Conservation (phyloP, 495 filamentous ascomycete genomes). For the Letharia columbiana region DNA sequence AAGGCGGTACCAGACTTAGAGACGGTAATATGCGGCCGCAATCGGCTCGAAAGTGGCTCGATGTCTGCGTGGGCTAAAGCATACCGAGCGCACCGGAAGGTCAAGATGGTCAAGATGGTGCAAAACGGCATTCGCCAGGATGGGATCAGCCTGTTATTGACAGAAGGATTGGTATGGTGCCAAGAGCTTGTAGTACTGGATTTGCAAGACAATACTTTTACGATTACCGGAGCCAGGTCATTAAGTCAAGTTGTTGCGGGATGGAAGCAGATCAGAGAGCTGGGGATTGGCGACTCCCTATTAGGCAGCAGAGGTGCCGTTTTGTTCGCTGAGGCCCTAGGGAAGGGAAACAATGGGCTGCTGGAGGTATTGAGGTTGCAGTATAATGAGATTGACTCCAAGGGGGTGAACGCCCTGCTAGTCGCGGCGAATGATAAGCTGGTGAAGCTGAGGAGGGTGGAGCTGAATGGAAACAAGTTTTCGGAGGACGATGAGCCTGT, state of each 20-base stretch:
- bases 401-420: constrained; percentile 60
- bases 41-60: constrained; percentile 86
- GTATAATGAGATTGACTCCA: constrained; percentile 84
- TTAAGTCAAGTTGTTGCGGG: constrained; percentile 61
- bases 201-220: constrained; percentile 97
- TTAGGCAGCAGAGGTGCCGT: constrained; percentile 71
- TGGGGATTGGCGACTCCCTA: constrained; percentile 84
- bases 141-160: constrained; percentile 70
- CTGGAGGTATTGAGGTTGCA: constrained; percentile 76
- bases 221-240: constrained; percentile 65
- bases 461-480: constrained; percentile 95
- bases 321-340: constrained; percentile 61
- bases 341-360: constrained; percentile 63
- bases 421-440: constrained; percentile 54
- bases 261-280: constrained; percentile 70
- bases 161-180: constrained; percentile 63
- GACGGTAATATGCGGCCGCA: constrained; percentile 91
- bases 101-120: constrained; percentile 90
- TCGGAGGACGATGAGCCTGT: constrained; percentile 68
- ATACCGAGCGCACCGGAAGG: constrained; percentile 64
- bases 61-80: constrained; percentile 91
- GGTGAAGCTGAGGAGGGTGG: constrained; percentile 68
- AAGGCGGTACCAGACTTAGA: constrained; percentile 72
- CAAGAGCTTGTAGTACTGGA: constrained; percentile 63
- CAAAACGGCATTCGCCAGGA: constrained; percentile 96